phyloP scores from a whole-genome alignment of 2,329 filamentous ascomycete genomes.

The Seiridium unicorne region DNA sequence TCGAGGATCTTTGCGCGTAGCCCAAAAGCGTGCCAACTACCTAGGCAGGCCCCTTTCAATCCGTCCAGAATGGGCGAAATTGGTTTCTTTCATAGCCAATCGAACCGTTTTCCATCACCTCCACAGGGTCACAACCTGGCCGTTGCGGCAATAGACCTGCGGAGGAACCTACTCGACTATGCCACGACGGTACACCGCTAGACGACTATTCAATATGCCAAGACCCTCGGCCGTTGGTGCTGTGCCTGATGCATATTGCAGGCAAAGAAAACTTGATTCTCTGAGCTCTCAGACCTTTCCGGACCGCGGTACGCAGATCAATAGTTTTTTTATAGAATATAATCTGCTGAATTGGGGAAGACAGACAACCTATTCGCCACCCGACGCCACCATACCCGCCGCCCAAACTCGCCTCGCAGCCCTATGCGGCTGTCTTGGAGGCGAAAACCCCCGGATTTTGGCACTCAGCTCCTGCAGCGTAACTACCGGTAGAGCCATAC shows the following conservation, averaged over 20 bases:
- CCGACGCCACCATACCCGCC: not conserved
- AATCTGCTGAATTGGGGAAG: not conserved
- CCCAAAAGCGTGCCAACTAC: not conserved
- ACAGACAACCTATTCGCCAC: not conserved
- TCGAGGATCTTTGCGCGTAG: not conserved
- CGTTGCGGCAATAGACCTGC: not conserved
- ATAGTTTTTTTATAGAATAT: not conserved
- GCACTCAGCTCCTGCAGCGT: not conserved
- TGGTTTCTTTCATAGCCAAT: not conserved
- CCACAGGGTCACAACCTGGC: not conserved
- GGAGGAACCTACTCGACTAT: not conserved
- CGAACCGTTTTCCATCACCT: not conserved
- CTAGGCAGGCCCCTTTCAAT: not conserved
- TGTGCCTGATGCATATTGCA: not conserved
- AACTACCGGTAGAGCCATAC: not conserved
- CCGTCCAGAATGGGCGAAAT: not conserved
- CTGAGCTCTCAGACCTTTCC: not conserved
- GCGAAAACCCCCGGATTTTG: not conserved
- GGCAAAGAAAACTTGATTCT: constrained; percentile 1
- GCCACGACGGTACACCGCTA: constrained; percentile 5
- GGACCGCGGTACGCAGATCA: not conserved
- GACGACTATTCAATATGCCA: not conserved
- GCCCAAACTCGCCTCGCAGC: not conserved
- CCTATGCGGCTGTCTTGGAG: constrained; percentile 1
- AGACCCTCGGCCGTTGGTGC: not conserved